These are phyloP conservation scores for Magnusiomyces suaveolens DNA, from an alignment of 1,139 yeast genomes.

Conservation along the genomic window DNA sequence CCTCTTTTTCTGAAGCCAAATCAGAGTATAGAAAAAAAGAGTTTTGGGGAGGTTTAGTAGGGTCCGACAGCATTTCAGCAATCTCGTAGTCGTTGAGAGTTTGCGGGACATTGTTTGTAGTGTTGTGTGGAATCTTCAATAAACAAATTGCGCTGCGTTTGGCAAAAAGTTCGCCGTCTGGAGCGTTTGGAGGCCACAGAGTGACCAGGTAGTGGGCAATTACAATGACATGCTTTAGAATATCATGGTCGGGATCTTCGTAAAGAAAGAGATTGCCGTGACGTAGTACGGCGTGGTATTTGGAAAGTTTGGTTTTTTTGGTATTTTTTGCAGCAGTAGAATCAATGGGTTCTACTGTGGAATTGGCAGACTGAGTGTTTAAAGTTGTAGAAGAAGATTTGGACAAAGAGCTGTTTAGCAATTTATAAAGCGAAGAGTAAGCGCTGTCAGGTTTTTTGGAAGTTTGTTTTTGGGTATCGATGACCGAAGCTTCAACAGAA, in stretches of 20 bases:
- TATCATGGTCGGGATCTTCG: conserved; percentile 53
- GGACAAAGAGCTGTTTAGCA: conserved; percentile 33
- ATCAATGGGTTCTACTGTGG: not conserved
- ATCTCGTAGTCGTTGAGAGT: conserved; percentile 11
- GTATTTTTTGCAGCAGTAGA: conserved; percentile 1
- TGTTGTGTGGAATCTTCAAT: conserved; percentile 18
- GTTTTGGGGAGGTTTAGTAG: conserved; percentile 39
- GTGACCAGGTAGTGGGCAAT: conserved; percentile 59
- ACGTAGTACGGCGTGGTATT: conserved; percentile 36
- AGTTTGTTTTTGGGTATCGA: conserved; percentile 25
- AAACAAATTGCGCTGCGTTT: conserved; percentile 72
- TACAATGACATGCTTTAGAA: conserved; percentile 72
- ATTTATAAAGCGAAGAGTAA: conserved; percentile 49
- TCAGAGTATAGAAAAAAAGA: conserved; percentile 71
- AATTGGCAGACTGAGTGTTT: not conserved
- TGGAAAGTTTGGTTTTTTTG: conserved; percentile 24
- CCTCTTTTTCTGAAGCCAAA: conserved; percentile 73
- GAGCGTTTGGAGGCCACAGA: conserved; percentile 70
- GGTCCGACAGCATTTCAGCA: conserved; percentile 18
- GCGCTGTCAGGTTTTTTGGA: conserved; percentile 43
- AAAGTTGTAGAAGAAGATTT: conserved; percentile 13
- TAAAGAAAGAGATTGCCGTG: conserved; percentile 83
- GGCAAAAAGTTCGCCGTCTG: conserved; percentile 71
- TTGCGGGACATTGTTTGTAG: conserved; percentile 4
- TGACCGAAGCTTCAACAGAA: conserved; percentile 25